Percentiles rank a stretch among this genome's conserved stretches.
Evolutionary conservation across 805 yeast genomes (phyloP).

Genomic region (Yarrowia divulgata): DNA sequence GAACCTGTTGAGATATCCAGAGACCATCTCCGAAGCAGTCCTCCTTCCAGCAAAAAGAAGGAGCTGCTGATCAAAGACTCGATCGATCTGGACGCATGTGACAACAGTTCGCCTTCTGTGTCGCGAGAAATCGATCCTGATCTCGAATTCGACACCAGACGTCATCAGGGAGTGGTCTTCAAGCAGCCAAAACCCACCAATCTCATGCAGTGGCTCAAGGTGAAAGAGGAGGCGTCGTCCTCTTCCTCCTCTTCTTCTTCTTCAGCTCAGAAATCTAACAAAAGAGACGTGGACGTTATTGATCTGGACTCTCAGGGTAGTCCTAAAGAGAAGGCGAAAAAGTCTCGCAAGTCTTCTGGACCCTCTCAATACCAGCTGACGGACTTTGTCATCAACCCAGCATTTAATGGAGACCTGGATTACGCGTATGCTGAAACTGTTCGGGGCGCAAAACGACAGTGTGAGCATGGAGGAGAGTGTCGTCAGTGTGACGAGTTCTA

Average conservation of each 20-base stretch:
- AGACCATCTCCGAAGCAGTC: background rate
- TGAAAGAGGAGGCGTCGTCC: constrained; percentile 10
- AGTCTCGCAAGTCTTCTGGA: background rate
- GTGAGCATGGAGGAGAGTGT: constrained; percentile 53
- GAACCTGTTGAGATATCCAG: background rate
- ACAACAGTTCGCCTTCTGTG: constrained; percentile 23
- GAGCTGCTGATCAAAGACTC: constrained; percentile 23
- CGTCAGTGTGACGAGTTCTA: constrained; percentile 50
- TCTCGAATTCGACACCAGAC: background rate
- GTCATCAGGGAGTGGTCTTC: constrained; percentile 18
- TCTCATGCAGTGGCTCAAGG: constrained; percentile 36
- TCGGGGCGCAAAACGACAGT: constrained; percentile 50
- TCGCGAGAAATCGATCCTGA: constrained; percentile 24
- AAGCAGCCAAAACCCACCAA: constrained; percentile 15
- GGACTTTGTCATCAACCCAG: constrained; percentile 53
- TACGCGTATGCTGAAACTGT: constrained; percentile 52
- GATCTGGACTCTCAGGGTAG: constrained; percentile 3
- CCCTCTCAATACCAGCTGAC: constrained; percentile 44
- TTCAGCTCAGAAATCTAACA: background rate
- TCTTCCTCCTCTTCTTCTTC: too few relatives aligned
- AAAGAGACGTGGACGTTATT: background rate
- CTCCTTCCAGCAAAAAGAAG: constrained; percentile 1
- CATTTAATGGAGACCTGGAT: constrained; percentile 45
- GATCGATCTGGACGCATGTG: constrained; percentile 19
- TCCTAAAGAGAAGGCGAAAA: constrained; percentile 17